Evolutionary conservation across 129 eudicot genomes (phyloP), one percentile per base, ranked within the genome.

Genomic region (Flaveria bidentis): DNA sequence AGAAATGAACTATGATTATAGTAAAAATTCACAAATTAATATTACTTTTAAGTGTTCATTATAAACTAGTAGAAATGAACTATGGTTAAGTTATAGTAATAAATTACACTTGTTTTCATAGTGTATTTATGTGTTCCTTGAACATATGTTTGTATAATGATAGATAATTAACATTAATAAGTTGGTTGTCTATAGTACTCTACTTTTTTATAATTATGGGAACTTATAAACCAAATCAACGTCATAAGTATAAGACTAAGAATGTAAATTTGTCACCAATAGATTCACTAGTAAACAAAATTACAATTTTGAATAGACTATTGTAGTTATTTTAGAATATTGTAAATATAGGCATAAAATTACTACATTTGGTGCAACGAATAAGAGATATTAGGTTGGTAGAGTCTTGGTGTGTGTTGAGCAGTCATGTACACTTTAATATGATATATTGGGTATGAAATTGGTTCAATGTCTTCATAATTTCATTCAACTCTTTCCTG

Each of bases 381-480:
- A 76, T 33, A 33, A 76, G 51, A 33, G n/a, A 20, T 4, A 58
- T 71, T 41, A 72, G 74, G 79, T 80, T 72, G 79, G 75, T 73
- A 49, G 36, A 14, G 69, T 57, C 69, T 57, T 78, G 20, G 4
- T n/a, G 10, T 23, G 47, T 16, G 78, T 39, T 79, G 78, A 17
- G 83, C 42, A 63, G 58, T 79, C 82, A 60, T 30, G 25, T 15
- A 44, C 33, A 36, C 52, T 69, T n/a, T 63, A 61, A 17, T 42
- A 28, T 15, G 41, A 52, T 26, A 44, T 56, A 56, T 55, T 77
- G 62, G 69, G 61, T 67, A 12, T 67, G 53, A 17, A 44, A 42
- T 10, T 42, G n/a, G 44, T 69, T 77, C 76, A 78, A 57, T 30
- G 17, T 57, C 70, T 7, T 69, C 76, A 78, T 78, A 57, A 78